These are phyloP conservation scores for Schizophyllum amplum DNA, from an alignment of 1,284 basidiomycete genomes.

Conservation along the genomic window DNA sequence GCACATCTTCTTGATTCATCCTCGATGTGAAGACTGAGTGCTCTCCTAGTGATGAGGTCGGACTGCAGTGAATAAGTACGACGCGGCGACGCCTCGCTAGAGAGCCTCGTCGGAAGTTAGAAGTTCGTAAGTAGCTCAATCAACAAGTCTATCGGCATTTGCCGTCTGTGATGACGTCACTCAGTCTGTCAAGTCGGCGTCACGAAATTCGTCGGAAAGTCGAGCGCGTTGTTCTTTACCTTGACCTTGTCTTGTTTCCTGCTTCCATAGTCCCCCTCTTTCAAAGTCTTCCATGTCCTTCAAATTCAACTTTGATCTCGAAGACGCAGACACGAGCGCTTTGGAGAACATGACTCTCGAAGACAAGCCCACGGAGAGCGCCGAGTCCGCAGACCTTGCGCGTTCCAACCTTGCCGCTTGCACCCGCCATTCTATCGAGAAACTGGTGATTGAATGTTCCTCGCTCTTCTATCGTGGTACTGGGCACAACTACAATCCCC, in stretches of 20 bases:
- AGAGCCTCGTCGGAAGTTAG: no score
- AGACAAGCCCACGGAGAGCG: slow-evolving; percentile 3
- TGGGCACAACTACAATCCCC: slow-evolving; percentile 4
- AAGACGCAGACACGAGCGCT: slow-evolving; percentile 23
- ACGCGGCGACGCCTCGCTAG: no score
- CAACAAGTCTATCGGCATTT: no score
- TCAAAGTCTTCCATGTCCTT: slow-evolving; percentile 42
- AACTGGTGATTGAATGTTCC: slow-evolving; percentile 23
- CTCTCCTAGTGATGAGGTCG: no score
- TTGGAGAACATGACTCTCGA: slow-evolving; percentile 5
- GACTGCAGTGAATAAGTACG: no score
- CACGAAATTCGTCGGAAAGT: no score
- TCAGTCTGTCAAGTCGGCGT: no score
- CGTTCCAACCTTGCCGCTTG: slow-evolving; percentile 13
- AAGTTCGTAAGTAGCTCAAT: no score
- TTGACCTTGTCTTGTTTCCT: background rate
- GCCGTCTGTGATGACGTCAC: background rate
- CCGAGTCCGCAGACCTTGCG: slow-evolving; percentile 2
- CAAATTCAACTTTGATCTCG: slow-evolving; percentile 49
- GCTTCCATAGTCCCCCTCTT: no score
- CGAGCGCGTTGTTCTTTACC: background rate
- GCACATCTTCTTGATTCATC: no score
- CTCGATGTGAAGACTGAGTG: no score
- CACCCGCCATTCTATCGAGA: slow-evolving; percentile 21
- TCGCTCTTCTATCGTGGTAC: no score